Conservation (phyloP, 306 rosid species). For the Carpinus viminea region DNA sequence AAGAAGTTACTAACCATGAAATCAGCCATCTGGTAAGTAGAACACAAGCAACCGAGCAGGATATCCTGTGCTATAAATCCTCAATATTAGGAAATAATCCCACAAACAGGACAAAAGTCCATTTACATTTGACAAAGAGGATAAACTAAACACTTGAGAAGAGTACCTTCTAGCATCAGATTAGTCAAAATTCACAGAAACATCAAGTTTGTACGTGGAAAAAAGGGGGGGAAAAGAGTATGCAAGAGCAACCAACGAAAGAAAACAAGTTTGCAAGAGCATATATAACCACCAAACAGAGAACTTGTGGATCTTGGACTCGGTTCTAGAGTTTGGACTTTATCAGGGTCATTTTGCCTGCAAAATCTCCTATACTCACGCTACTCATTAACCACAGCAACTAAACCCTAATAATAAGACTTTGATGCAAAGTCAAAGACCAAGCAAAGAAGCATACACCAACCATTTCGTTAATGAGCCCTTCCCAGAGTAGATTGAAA, state of each 20-base stretch:
- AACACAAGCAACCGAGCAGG: background rate
- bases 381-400: no score
- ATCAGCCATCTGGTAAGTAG: background rate
- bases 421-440: no score
- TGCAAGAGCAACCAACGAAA: background rate
- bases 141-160: background rate
- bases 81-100: background rate
- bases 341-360: background rate
- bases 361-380: no score
- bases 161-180: background rate
- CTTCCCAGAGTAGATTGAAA: background rate
- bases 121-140: background rate
- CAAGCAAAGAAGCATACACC: background rate
- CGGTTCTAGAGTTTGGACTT: background rate
- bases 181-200: background rate
- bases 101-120: background rate
- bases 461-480: background rate
- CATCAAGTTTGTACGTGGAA: background rate
- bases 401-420: no score
- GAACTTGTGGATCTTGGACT: background rate
- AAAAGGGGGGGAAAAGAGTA: background rate
- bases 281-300: background rate
- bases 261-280: background rate
- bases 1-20: constrained; percentile 6
- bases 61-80: background rate